Conservation (phyloP, 768 basidiomycete species). For the Strobilomyces confusus region DNA sequence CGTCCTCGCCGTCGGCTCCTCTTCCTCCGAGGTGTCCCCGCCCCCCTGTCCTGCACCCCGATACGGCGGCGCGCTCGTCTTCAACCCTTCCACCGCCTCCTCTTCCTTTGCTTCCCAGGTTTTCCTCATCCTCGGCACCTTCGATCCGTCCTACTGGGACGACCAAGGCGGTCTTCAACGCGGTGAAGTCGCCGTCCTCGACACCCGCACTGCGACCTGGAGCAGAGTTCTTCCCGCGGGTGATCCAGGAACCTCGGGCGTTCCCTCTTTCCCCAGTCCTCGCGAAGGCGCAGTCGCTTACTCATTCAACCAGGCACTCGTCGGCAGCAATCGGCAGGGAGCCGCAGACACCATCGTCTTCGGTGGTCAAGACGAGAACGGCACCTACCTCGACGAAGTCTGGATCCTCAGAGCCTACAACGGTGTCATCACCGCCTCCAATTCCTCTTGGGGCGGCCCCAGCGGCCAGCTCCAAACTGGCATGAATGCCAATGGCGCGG, state of each 20-base stretch:
- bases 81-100: constrained; percentile 46
- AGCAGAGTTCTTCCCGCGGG: constrained; percentile 71
- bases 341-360: constrained; percentile 74
- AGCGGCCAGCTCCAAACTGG: constrained; percentile 61
- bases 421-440: constrained; percentile 52
- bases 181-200: constrained; percentile 73
- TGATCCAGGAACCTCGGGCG: constrained; percentile 51
- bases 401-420: constrained; percentile 77
- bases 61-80: constrained; percentile 52
- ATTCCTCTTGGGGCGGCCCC: constrained; percentile 63
- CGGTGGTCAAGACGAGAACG: constrained; percentile 66
- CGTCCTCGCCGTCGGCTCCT: constrained; percentile 36
- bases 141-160: constrained; percentile 62
- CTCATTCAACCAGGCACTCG: constrained; percentile 49
- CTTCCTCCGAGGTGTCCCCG: constrained; percentile 35
- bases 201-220: constrained; percentile 61
- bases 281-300: constrained; percentile 69
- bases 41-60: constrained; percentile 63
- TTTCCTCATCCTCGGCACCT: constrained; percentile 65
- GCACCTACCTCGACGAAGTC: constrained; percentile 66
- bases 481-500: constrained; percentile 59
- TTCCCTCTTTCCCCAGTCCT: constrained; percentile 53
- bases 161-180: constrained; percentile 55
- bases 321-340: constrained; percentile 45
- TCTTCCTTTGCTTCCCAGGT: constrained; percentile 59